Evolutionary conservation across 2,329 filamentous ascomycete species (phyloP).

Genomic region (Nannizziopsis arthrosporioides): DNA sequence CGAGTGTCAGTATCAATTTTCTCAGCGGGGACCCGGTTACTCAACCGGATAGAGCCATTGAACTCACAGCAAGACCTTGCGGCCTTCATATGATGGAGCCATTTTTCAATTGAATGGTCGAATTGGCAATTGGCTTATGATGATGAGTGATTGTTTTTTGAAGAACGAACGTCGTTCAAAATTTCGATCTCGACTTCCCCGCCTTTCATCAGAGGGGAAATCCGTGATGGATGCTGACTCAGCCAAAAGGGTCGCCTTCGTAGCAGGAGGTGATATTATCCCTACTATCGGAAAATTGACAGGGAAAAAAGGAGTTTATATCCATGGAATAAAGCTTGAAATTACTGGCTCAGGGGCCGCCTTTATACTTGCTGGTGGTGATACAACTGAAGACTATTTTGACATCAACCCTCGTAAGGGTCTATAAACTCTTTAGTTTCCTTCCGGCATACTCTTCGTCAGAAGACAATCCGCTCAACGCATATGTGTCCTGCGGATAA

Average conservation of each 20-base stretch:
- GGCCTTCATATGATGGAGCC: constrained; percentile 13
- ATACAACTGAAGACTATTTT: too few species aligned
- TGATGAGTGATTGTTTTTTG: too few species aligned
- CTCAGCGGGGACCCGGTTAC: not conserved
- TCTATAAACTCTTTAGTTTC: constrained; percentile 26
- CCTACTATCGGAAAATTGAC: too few species aligned
- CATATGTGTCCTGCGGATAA: not conserved
- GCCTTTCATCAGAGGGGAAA: not conserved
- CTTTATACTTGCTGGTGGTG: too few species aligned
- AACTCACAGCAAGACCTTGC: constrained; percentile 17
- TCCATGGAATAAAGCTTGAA: too few species aligned
- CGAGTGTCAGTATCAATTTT: not conserved
- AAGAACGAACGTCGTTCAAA: too few species aligned
- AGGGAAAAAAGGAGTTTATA: too few species aligned
- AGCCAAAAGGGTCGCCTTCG: too few species aligned
- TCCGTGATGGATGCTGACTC: too few species aligned
- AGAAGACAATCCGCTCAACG: constrained; percentile 2
- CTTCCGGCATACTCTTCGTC: constrained; percentile 7
- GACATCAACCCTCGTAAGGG: too few species aligned
- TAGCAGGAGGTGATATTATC: too few species aligned
- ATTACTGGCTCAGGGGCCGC: too few species aligned
- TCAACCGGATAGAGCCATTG: not conserved
- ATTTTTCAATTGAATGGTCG: not conserved
- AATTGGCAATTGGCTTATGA: not conserved
- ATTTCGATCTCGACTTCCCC: not conserved